Evolutionary conservation across 1,284 basidiomycete genomes (phyloP).

Genomic region (Puccinia novopanici): DNA sequence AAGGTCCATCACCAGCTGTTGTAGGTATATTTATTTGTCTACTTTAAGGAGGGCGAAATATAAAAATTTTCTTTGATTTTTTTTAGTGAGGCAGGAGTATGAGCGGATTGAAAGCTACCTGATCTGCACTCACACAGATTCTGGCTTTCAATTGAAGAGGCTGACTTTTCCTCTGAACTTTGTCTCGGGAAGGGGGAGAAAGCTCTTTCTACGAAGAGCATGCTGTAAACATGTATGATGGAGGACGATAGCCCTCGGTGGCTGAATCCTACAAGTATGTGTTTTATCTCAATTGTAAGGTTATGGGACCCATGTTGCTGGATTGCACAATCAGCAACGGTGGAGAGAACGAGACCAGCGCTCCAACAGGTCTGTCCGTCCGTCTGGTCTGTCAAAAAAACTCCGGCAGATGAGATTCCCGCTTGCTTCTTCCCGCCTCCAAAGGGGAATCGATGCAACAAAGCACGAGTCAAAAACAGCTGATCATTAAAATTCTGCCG

Average conservation of each 20-base stretch:
- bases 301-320: background rate
- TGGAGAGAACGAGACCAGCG: too few relatives aligned
- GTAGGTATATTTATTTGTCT: background rate
- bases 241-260: background rate
- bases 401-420: too few relatives aligned
- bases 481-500: background rate
- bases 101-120: slow-evolving; percentile 1
- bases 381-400: too few relatives aligned
- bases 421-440: too few relatives aligned
- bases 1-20: background rate
- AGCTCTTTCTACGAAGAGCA: background rate
- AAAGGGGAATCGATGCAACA: too few relatives aligned
- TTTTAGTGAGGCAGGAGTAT: slow-evolving; percentile 15
- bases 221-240: background rate
- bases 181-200: background rate
- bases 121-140: slow-evolving; percentile 21
- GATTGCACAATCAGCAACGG: background rate
- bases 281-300: background rate
- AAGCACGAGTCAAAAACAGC: too few relatives aligned
- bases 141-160: background rate
- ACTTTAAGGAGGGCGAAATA: background rate
- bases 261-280: background rate
- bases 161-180: background rate
- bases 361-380: too few relatives aligned
- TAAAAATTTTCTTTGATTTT: too few relatives aligned